phyloP scores from a whole-genome alignment of 805 yeast species.

The Scheffersomyces coipomensis region DNA sequence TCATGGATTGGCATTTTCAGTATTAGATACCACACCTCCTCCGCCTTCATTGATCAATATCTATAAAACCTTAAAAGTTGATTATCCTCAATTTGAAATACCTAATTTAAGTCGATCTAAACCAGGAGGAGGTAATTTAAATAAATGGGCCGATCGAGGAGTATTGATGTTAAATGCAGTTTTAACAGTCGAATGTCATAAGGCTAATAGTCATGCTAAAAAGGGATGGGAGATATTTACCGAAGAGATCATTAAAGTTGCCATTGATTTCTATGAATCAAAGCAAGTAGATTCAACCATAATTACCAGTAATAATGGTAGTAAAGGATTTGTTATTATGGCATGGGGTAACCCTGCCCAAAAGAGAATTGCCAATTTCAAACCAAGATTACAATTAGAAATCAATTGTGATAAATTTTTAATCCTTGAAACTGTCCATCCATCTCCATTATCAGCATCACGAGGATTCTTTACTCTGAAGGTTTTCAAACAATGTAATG shows the following conservation, averaged over 20 bases:
- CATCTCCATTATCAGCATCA: slow-evolving; percentile 90
- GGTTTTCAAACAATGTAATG: slow-evolving; percentile 75
- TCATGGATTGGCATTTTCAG: slow-evolving; percentile 94
- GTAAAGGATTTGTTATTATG: slow-evolving; percentile 63
- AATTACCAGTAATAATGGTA: too few relatives aligned
- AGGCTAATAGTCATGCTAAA: slow-evolving; percentile 88
- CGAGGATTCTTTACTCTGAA: slow-evolving; percentile 75
- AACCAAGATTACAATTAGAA: slow-evolving; percentile 17
- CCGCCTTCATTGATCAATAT: slow-evolving; percentile 89
- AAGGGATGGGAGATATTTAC: slow-evolving; percentile 94
- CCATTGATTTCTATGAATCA: slow-evolving; percentile 48
- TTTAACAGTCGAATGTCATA: slow-evolving; percentile 88
- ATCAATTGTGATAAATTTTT: slow-evolving; percentile 23
- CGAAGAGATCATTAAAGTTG: slow-evolving; percentile 56
- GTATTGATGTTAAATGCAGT: slow-evolving; percentile 85
- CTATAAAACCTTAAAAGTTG: slow-evolving; percentile 66
- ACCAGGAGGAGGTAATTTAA: slow-evolving; percentile 61
- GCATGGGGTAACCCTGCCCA: slow-evolving; percentile 84
- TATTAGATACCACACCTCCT: slow-evolving; percentile 70
- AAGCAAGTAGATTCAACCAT: slow-evolving; percentile 16
- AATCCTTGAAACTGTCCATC: slow-evolving; percentile 80
- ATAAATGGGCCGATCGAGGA: slow-evolving; percentile 85
- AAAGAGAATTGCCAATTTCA: slow-evolving; percentile 48
- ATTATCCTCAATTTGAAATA: slow-evolving; percentile 65
- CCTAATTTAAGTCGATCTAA: slow-evolving; percentile 42